Percentiles rank a stretch among this genome's conserved stretches.
These are phyloP conservation scores for Filosporella fistucella DNA, from an alignment of 495 filamentous ascomycete genomes.

Conservation along the genomic window DNA sequence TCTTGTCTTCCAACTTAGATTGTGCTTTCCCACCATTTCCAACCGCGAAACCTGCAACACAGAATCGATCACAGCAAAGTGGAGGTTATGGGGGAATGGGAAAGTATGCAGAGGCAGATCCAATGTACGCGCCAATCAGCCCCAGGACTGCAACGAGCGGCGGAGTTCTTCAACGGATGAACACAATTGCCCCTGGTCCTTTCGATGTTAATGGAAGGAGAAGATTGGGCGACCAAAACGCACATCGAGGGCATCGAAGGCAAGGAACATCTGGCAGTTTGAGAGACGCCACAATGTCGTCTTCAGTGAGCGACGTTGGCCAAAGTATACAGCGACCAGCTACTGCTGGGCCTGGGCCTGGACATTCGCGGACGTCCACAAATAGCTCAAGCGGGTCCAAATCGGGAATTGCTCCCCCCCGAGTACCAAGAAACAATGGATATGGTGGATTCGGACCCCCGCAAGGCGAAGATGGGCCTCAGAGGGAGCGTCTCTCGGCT, in stretches of 20 bases:
- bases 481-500: constrained; percentile 31
- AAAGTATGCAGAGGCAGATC: constrained; percentile 28
- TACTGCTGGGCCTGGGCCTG: constrained; percentile 14
- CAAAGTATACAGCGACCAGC: constrained; percentile 13
- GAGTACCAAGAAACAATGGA: constrained; percentile 39
- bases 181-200: constrained; percentile 62
- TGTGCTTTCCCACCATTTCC: constrained; percentile 60
- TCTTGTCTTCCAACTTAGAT: constrained; percentile 45
- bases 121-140: constrained; percentile 43
- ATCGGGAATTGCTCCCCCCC: constrained; percentile 30
- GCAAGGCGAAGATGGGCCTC: constrained; percentile 25
- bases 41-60: constrained; percentile 2
- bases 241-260: constrained; percentile 14
- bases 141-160: constrained; percentile 33
- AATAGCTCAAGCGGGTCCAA: constrained; percentile 33
- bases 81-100: constrained; percentile 26
- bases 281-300: constrained; percentile 10
- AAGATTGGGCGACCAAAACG: background rate
- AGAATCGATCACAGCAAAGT: background rate
- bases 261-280: constrained; percentile 11
- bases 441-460: constrained; percentile 45
- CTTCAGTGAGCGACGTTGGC: constrained; percentile 3
- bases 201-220: constrained; percentile 43
- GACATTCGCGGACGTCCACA: constrained; percentile 26
- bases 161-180: constrained; percentile 53